Evolutionary conservation across 106 monocot species (phyloP).

Genomic region (Apostasia shenzhenica): DNA sequence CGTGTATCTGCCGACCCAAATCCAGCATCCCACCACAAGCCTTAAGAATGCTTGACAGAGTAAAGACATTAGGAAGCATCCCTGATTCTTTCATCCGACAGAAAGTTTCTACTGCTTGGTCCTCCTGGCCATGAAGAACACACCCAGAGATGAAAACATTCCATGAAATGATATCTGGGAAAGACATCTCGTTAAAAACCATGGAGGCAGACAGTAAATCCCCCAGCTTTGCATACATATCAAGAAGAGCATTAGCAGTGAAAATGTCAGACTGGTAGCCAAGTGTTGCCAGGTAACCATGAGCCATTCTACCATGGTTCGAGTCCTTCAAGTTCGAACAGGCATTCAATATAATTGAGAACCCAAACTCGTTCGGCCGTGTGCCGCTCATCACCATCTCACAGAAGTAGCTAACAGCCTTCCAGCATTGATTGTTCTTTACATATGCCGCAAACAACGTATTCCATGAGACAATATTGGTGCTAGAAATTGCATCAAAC

Average conservation of each 20-base stretch:
- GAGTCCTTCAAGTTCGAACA: conserved; percentile 50
- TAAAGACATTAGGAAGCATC: conserved; percentile 53
- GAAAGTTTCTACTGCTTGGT: conserved; percentile 39
- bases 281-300: conserved; percentile 37
- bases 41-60: conserved; percentile 73
- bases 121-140: conserved; percentile 48
- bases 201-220: conserved; percentile 29
- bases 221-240: conserved; percentile 77
- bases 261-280: conserved; percentile 50
- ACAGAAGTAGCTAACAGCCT: conserved; percentile 38
- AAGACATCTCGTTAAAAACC: conserved; percentile 37
- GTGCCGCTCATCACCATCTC: conserved; percentile 53
- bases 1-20: conserved; percentile 60
- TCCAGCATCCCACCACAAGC: conserved; percentile 57
- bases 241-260: conserved; percentile 61
- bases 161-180: conserved; percentile 65
- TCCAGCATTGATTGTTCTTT: conserved; percentile 26
- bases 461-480: conserved; percentile 77
- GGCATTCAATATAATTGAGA: conserved; percentile 60
- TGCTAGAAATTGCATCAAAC: conserved; percentile 29
- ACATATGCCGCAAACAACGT: conserved; percentile 45
- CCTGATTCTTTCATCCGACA: conserved; percentile 45
- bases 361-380: conserved; percentile 63
- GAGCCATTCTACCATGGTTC: conserved; percentile 33
- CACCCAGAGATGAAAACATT: conserved; percentile 80